Evolutionary conservation across 2,329 filamentous ascomycete species (phyloP).

Genomic region (Teratosphaeriaceae sp.): DNA sequence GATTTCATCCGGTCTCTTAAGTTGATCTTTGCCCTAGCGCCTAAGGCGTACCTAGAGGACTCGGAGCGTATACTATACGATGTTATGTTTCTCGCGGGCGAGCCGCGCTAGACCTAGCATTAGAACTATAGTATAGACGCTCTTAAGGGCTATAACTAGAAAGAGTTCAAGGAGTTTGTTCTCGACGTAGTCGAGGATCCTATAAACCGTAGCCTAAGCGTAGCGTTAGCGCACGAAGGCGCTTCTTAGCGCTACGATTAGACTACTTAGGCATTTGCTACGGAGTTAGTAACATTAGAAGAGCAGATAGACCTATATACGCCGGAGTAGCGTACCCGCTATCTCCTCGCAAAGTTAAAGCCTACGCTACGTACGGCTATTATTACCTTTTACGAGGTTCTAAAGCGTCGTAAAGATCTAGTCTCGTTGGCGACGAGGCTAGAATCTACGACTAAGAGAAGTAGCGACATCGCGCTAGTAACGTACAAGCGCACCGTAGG

Average conservation of each 20-base stretch:
- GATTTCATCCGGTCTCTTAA: background rate
- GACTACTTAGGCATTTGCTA: background rate
- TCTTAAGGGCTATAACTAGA: background rate
- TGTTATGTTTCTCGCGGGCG: constrained; percentile 1
- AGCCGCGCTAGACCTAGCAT: background rate
- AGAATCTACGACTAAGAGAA: background rate
- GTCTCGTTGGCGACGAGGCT: background rate
- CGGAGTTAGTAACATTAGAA: background rate
- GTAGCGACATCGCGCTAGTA: too few relatives aligned
- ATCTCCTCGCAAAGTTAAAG: constrained; percentile 3
- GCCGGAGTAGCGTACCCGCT: background rate
- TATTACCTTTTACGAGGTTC: background rate
- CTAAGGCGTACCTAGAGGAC: background rate
- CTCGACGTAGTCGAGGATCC: background rate
- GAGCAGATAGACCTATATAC: background rate
- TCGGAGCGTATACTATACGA: background rate
- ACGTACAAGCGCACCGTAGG: background rate
- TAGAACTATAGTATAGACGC: background rate
- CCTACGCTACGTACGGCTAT: constrained; percentile 1
- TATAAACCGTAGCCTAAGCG: background rate
- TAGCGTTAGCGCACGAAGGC: background rate
- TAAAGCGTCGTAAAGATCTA: background rate
- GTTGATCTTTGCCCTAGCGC: background rate
- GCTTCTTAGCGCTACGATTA: background rate
- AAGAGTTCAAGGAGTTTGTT: background rate